Base-by-base conservation (phyloP, 78 protist species). In the Anaeramoeba ignava region DNA sequence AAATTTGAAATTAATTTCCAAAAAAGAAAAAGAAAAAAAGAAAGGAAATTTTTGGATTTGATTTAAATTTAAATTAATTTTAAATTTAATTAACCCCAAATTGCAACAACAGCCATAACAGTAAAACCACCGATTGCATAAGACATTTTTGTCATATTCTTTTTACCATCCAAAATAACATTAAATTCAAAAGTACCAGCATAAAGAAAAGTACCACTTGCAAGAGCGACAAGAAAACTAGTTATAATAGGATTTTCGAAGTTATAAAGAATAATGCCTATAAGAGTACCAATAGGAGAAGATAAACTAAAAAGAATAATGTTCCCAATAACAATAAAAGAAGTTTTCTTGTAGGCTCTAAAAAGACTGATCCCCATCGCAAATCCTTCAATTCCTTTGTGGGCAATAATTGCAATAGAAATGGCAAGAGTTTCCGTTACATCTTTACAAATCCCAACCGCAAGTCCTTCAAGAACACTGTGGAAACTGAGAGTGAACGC, bases 41-140 rank as follows among this genome's bases (percentile, higher is more conserved):
- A n/a, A n/a, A n/a, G n/a, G n/a, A n/a, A n/a, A n/a, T n/a, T n/a
- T n/a, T n/a, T n/a, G n/a, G n/a, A n/a, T n/a, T n/a, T n/a, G n/a
- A n/a, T n/a, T n/a, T n/a, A n/a, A n/a, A n/a, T n/a, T n/a, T n/a
- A n/a, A n/a, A n/a, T n/a, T n/a, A n/a, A n/a, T n/a, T n/a, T n/a
- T n/a, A n/a, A n/a, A n/a, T n/a, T n/a, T n/a, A n/a, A 54, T 54
- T 54, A 54, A 54, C 73, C 73, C 73, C 73, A 54, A 54, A 54
- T 54, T 27, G 73, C 73, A 27, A 54, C 8, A 27, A 54, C 17
- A 27, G 73, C 73, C 73, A 54, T 54, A 27, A 54, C 73, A 27
- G 73, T 54, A 54, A 54, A 54, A 54, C 73, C 73, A 54, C 8
- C 36, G 17, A 54, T 54, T 8, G 73, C 17, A 54, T 8, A 8